Evolutionary conservation across 2,329 filamentous ascomycete genomes (phyloP).

Genomic region (Exophiala alcalophila): DNA sequence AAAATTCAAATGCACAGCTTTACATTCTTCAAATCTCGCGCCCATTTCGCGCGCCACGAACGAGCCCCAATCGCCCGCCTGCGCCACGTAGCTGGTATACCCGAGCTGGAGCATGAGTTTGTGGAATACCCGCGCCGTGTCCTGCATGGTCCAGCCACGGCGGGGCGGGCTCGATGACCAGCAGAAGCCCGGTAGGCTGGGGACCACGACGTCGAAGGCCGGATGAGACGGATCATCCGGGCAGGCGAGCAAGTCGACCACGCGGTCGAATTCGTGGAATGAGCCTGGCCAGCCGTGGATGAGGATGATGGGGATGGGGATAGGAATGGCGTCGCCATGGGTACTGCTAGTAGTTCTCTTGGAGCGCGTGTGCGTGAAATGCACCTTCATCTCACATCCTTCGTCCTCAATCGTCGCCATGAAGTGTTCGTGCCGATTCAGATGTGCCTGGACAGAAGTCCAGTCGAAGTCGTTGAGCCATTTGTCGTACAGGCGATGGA

Average conservation of each 20-base stretch:
- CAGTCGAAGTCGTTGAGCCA: slow-evolving; percentile 21
- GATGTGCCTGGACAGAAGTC: slow-evolving; percentile 10
- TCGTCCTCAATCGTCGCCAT: slow-evolving; percentile 17
- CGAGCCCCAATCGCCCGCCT: slow-evolving; percentile 69
- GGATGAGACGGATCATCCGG: slow-evolving; percentile 23
- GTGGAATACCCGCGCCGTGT: slow-evolving; percentile 48
- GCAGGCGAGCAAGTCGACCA: slow-evolving; percentile 33
- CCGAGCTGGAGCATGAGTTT: slow-evolving; percentile 66
- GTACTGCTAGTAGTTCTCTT: slow-evolving; percentile 25
- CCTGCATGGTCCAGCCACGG: slow-evolving; percentile 17
- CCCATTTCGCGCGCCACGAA: slow-evolving; percentile 62
- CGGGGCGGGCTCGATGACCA: slow-evolving; percentile 29
- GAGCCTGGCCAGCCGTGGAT: slow-evolving; percentile 40
- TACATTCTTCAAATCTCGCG: slow-evolving; percentile 56
- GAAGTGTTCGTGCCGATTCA: slow-evolving; percentile 16
- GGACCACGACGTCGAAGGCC: slow-evolving; percentile 34
- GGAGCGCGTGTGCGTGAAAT: slow-evolving; percentile 29
- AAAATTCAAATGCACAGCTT: slow-evolving; percentile 63
- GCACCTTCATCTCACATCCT: slow-evolving; percentile 11
- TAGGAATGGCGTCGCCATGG: slow-evolving; percentile 30
- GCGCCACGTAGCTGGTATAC: slow-evolving; percentile 56
- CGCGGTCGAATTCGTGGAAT: slow-evolving; percentile 35
- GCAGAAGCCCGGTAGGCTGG: slow-evolving; percentile 33
- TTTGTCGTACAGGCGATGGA: slow-evolving; percentile 14
- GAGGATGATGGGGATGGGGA: slow-evolving; percentile 38